Evolutionary conservation across 306 rosid genomes (phyloP), one percentile per base, ranked within the genome.

Genomic region (Morella rubra): DNA sequence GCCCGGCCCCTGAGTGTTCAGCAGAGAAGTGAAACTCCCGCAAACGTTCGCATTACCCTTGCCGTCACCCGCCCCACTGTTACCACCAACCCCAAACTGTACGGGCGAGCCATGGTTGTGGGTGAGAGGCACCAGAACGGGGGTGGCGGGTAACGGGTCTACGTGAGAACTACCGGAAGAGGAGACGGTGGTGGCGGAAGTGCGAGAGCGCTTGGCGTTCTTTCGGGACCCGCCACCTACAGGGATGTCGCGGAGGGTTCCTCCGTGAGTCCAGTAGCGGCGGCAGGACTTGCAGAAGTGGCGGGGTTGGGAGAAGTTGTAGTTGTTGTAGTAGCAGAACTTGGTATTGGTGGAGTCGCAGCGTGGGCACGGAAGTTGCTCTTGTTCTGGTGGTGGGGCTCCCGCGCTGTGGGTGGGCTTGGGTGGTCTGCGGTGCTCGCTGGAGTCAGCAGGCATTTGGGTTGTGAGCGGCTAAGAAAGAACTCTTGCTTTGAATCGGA

Each of bases 191-290:
- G 32, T 15, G 18, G 27, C 6, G 87, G 85, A 53, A 1, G 91
- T 88, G n/a, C 99, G 96, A 5, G 93, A 91, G 70, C 99, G 96
- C 77, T 95, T 92, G 14, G 98, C 96, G 76, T 89, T 95, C 74
- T 92, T 95, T 2, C 99, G 90, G 56, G 87, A 86, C 1, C 98
- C 99, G 0, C 99, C 99, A 2, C 99, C 99, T 51, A 95, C 86
- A 5, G 99, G 99, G 54, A 95, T 95, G 79, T 95, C 98, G 0
- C 99, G 97, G 53, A 95, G 99, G 2, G 99, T 92, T 7, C 99
- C 99, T 0, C 99, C 99, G 20, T 92, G 97, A 4, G 99, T 95
- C 99, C 99, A 95, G 81, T 95, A 95, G 27, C 99, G 97, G n/a
- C 99, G 97, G 84, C 99, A 95, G 56, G 93, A 74, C 81, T 95